Conservation (phyloP, 441 rosid species). For the Viola pubescens region DNA sequence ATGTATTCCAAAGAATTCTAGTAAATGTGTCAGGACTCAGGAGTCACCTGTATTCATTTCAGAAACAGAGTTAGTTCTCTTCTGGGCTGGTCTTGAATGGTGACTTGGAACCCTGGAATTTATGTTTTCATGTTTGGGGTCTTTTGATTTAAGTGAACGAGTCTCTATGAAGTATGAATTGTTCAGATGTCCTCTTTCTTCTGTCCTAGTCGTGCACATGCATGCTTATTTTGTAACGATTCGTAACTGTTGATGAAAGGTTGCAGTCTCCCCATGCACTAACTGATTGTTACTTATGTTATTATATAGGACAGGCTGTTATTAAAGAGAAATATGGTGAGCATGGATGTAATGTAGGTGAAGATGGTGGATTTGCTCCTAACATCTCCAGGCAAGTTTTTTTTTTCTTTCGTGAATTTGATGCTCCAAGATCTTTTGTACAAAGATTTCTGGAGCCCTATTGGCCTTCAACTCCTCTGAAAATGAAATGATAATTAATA, state of each 20-base stretch:
- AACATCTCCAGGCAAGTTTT: conserved; percentile 67
- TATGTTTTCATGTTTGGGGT: background rate
- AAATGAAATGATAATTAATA: background rate
- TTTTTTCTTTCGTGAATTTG: conserved; percentile 2
- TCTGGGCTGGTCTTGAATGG: background rate
- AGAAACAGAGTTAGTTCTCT: background rate
- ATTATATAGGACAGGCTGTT: conserved; percentile 65
- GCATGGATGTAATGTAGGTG: conserved; percentile 81
- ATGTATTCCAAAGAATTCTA: too few relatives aligned
- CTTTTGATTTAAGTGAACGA: background rate
- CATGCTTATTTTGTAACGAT: conserved; percentile 2
- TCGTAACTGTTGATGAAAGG: conserved; percentile 1
- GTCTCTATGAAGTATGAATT: background rate
- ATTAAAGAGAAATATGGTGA: conserved; percentile 72
- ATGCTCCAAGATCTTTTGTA: conserved; percentile 16
- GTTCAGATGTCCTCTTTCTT: background rate
- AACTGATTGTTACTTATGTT: conserved; percentile 26
- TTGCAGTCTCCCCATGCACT: conserved; percentile 14
- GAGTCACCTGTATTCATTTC: background rate
- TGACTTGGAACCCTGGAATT: conserved; percentile 2
- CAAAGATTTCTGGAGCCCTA: background rate
- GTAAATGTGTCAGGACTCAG: too few relatives aligned
- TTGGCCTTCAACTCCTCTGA: background rate
- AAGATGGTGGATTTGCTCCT: conserved; percentile 96
- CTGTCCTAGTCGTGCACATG: background rate